These are phyloP conservation scores for Lachnellula hyalina DNA, from an alignment of 2,329 filamentous ascomycete species.

Conservation along the genomic window DNA sequence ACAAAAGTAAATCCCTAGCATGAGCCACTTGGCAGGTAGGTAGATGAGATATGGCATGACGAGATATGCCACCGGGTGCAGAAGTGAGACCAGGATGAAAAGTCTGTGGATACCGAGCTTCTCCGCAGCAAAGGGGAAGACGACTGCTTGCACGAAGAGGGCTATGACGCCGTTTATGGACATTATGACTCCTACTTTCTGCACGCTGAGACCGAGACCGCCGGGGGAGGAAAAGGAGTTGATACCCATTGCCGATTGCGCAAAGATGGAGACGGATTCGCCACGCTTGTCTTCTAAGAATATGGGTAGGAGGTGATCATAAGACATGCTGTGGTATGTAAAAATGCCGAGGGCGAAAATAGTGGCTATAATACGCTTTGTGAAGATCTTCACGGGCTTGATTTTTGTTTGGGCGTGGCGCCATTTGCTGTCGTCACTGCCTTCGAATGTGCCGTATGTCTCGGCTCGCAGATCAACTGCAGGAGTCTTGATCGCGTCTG, in stretches of 20 bases:
- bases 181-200: conserved; percentile 57
- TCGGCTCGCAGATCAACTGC: conserved; percentile 71
- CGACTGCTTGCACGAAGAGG: conserved; percentile 52
- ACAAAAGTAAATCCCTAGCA: conserved; percentile 49
- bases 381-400: conserved; percentile 44
- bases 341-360: conserved; percentile 82
- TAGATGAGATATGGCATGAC: conserved; percentile 54
- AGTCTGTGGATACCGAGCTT: conserved; percentile 52
- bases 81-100: conserved; percentile 51
- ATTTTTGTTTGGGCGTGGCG: conserved; percentile 27
- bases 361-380: conserved; percentile 64
- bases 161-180: conserved; percentile 55
- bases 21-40: conserved; percentile 46
- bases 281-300: conserved; percentile 76
- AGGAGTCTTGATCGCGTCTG: conserved; percentile 67
- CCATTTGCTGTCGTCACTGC: conserved; percentile 27
- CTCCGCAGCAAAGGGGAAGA: conserved; percentile 57
- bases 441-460: conserved; percentile 67
- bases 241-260: conserved; percentile 15
- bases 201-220: conserved; percentile 57
- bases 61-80: conserved; percentile 58
- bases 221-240: conserved; percentile 53
- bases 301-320: conserved; percentile 85
- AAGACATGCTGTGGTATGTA: conserved; percentile 93
- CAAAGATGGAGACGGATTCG: conserved; percentile 24